Evolutionary conservation across 768 basidiomycete genomes (phyloP).

Genomic region (Boletellus ananas): DNA sequence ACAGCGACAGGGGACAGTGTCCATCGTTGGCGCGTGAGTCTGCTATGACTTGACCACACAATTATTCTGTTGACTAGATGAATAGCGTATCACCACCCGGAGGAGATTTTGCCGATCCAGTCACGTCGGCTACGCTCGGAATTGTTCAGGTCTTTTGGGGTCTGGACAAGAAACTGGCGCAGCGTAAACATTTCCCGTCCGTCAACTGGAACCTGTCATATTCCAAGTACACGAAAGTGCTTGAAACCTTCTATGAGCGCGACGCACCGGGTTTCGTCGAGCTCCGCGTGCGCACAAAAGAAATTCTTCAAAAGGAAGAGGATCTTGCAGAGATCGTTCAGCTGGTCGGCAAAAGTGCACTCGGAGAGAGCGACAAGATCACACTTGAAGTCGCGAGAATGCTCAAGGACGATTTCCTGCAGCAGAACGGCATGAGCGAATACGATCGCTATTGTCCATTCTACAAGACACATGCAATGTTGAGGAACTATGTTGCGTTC

Average conservation of each 20-base stretch:
- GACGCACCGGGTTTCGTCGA: constrained; percentile 95
- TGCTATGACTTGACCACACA: not conserved
- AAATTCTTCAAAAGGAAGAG: constrained; percentile 97
- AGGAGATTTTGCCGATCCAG: constrained; percentile 99
- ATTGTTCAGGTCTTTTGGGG: constrained; percentile 99
- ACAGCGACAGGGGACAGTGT: constrained; percentile 84
- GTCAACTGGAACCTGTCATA: constrained; percentile 99
- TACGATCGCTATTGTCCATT: constrained; percentile 98
- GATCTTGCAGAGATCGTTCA: constrained; percentile 99
- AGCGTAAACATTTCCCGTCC: constrained; percentile 99
- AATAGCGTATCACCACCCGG: constrained; percentile 94
- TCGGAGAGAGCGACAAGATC: constrained; percentile 97
- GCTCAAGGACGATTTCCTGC: constrained; percentile 96
- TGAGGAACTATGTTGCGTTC: constrained; percentile 91
- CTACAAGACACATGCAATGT: constrained; percentile 97
- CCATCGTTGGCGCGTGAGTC: constrained; percentile 97
- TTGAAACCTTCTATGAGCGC: constrained; percentile 89
- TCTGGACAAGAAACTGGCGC: constrained; percentile 97
- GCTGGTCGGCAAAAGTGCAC: constrained; percentile 96
- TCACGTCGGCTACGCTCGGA: constrained; percentile 94
- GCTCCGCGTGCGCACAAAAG: constrained; percentile 86
- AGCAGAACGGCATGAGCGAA: constrained; percentile 98
- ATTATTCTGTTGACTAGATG: constrained; percentile 8
- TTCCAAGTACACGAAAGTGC: constrained; percentile 94
- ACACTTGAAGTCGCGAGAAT: constrained; percentile 95